Evolutionary conservation across 108 stramenopile species (phyloP).

Genomic region (Cylindrotheca fusiformis): DNA sequence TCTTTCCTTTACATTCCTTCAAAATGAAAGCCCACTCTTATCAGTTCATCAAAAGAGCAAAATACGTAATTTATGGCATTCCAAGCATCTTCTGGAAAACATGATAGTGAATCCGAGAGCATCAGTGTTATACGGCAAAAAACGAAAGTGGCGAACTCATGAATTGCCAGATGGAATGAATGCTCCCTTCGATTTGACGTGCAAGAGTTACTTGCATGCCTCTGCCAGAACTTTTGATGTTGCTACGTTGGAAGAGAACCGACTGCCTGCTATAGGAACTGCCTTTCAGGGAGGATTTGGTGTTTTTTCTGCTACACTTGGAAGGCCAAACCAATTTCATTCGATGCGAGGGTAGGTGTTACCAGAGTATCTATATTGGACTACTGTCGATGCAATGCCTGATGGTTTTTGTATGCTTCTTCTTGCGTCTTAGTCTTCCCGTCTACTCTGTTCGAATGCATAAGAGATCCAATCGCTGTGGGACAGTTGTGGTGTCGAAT

Average conservation of each 20-base stretch:
- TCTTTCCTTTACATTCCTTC: not conserved
- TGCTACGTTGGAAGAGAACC: not conserved
- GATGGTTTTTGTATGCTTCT: not conserved
- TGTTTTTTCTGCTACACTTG: slow-evolving; percentile 1
- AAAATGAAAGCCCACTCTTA: slow-evolving; percentile 5
- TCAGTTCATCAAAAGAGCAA: not conserved
- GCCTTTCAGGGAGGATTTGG: slow-evolving; percentile 23
- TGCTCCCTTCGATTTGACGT: slow-evolving; percentile 21
- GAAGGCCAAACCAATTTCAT: slow-evolving; percentile 1
- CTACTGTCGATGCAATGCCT: not conserved
- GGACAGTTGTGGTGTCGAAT: slow-evolving; percentile 13
- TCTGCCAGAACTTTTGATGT: slow-evolving; percentile 32
- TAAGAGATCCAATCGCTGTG: slow-evolving; percentile 11
- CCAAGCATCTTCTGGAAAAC: slow-evolving; percentile 18
- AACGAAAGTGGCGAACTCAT: slow-evolving; percentile 17
- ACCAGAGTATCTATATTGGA: not conserved
- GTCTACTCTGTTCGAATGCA: slow-evolving; percentile 33
- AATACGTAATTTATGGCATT: slow-evolving; percentile 4
- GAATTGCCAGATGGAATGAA: slow-evolving; percentile 9
- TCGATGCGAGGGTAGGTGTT: slow-evolving; percentile 14
- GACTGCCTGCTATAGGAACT: slow-evolving; percentile 13
- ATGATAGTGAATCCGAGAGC: slow-evolving; percentile 10
- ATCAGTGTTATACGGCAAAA: slow-evolving; percentile 12
- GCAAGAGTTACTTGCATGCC: slow-evolving; percentile 27
- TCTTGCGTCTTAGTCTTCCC: not conserved